Conservation (phyloP, 768 basidiomycete genomes). For the Cyathus striatus region DNA sequence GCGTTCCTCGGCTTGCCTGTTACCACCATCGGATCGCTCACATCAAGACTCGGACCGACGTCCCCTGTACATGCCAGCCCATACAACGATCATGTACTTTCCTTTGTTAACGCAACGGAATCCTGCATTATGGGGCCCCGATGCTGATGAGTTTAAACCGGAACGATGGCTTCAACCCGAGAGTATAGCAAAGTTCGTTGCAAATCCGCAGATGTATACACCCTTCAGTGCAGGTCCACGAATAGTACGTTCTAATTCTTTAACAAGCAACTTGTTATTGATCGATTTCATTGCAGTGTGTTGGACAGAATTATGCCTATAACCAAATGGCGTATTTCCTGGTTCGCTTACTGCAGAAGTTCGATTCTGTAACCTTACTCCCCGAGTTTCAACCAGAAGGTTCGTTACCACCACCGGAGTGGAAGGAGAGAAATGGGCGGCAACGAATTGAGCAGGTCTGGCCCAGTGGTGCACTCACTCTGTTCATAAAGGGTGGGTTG, state of each 20-base stretch:
- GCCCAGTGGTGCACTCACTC: constrained; percentile 59
- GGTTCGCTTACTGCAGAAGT: constrained; percentile 60
- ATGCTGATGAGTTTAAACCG: constrained; percentile 75
- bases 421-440: constrained; percentile 44
- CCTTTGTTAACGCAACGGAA: constrained; percentile 66
- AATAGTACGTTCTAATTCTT: constrained; percentile 28
- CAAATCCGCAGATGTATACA: constrained; percentile 64
- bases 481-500: constrained; percentile 65
- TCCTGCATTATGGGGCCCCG: constrained; percentile 63
- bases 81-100: constrained; percentile 53
- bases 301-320: constrained; percentile 72
- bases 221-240: constrained; percentile 74
- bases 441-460: constrained; percentile 55
- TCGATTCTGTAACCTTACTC: constrained; percentile 54
- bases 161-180: constrained; percentile 69
- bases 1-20: constrained; percentile 38
- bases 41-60: constrained; percentile 25
- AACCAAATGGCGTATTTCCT: constrained; percentile 75
- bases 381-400: constrained; percentile 56
- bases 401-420: constrained; percentile 57
- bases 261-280: not conserved
- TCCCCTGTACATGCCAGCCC: constrained; percentile 55
- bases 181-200: constrained; percentile 42
- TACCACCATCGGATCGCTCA: constrained; percentile 49
- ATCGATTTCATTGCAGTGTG: constrained; percentile 38